Conservation (phyloP, 2,329 filamentous ascomycete genomes). For the Aspergillus hortae region DNA sequence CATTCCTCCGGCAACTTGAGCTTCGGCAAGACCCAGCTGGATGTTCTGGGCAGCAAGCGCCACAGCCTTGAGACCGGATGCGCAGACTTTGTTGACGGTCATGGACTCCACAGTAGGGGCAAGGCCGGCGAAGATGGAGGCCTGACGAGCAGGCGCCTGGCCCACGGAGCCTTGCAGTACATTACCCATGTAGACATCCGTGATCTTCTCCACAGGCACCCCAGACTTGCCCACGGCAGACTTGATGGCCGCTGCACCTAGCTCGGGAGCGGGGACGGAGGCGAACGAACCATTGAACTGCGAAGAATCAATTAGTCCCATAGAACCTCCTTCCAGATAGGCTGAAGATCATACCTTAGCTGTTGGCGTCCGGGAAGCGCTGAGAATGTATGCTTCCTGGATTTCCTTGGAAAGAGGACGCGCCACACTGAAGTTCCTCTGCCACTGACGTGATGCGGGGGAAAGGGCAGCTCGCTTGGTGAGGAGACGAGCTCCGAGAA, state of each 20-base stretch:
- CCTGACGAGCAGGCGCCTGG: slow-evolving; percentile 89
- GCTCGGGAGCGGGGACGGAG: slow-evolving; percentile 76
- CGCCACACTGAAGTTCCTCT: slow-evolving; percentile 52
- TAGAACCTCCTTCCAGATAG: background rate
- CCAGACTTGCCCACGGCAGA: slow-evolving; percentile 82
- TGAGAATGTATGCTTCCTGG: slow-evolving; percentile 89
- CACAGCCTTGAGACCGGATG: slow-evolving; percentile 90
- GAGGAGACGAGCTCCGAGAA: slow-evolving; percentile 20
- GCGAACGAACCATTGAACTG: slow-evolving; percentile 94
- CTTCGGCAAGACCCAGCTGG: slow-evolving; percentile 82
- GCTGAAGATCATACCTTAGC: slow-evolving; percentile 61
- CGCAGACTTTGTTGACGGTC: slow-evolving; percentile 98
- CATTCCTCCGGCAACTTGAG: slow-evolving; percentile 91
- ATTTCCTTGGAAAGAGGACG: slow-evolving; percentile 59
- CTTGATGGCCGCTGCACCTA: slow-evolving; percentile 89
- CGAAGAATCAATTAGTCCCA: background rate
- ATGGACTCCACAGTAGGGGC: slow-evolving; percentile 77
- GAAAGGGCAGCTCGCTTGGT: slow-evolving; percentile 23
- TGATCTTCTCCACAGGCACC: slow-evolving; percentile 75
- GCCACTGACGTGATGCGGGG: slow-evolving; percentile 46
- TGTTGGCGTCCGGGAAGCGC: slow-evolving; percentile 83
- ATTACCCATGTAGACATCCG: slow-evolving; percentile 96
- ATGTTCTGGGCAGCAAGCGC: slow-evolving; percentile 90
- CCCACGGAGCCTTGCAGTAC: slow-evolving; percentile 81
- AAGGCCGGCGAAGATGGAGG: slow-evolving; percentile 81